Percentiles rank a stretch among this genome's conserved stretches.
These are phyloP conservation scores for Sesbania bispinosa DNA, from an alignment of 306 rosid genomes.

Conservation along the genomic window DNA sequence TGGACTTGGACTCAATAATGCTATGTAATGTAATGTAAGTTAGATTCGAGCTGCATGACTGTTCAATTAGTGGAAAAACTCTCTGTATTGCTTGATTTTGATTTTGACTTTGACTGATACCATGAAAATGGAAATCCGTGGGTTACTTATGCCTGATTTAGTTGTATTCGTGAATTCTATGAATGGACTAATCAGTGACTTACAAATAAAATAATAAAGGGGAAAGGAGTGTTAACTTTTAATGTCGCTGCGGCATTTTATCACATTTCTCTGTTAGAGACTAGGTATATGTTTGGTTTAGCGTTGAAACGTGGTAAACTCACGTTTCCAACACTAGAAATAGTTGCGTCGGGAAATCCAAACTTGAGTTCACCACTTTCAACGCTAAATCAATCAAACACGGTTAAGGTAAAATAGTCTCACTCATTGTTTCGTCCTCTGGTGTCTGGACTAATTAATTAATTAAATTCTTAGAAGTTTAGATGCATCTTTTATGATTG, in stretches of 20 bases:
- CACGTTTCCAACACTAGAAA: too few species aligned
- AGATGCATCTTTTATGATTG: slow-evolving; percentile 1
- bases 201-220: not conserved
- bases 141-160: not conserved
- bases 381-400: too few species aligned
- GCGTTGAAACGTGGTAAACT: too few species aligned
- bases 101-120: not conserved
- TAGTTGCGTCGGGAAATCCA: too few species aligned
- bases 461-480: not conserved
- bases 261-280: not conserved
- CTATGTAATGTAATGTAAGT: not conserved
- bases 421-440: not conserved
- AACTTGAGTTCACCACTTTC: too few species aligned
- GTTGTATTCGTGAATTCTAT: not conserved
- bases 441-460: not conserved
- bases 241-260: not conserved
- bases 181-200: not conserved
- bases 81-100: not conserved
- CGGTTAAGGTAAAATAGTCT: not conserved
- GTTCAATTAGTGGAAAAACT: not conserved
- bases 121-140: not conserved
- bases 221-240: not conserved
- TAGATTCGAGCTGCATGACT: not conserved
- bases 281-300: too few species aligned
- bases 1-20: not conserved